phyloP scores from a whole-genome alignment of 2,329 filamentous ascomycete genomes.

The Monilinia vaccinii-corymbosi region DNA sequence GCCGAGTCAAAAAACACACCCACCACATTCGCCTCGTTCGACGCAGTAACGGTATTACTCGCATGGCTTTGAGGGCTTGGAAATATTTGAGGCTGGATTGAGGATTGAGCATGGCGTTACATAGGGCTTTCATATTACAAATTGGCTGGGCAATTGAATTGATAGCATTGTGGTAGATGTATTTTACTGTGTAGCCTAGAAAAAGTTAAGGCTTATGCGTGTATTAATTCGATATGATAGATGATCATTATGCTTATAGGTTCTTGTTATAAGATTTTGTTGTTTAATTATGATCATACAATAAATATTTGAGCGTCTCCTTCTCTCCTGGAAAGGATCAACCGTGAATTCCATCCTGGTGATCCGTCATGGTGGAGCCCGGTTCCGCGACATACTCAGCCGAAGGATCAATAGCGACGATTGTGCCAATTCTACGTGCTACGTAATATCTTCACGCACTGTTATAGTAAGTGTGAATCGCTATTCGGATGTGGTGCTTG shows the following conservation, averaged over 20 bases:
- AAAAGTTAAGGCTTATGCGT: neutral
- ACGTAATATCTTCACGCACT: too few species aligned
- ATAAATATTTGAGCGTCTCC: neutral
- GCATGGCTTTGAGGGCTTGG: neutral
- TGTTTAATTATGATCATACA: neutral
- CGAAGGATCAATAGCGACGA: too few species aligned
- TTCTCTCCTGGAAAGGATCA: neutral
- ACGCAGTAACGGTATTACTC: neutral
- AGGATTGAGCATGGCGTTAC: neutral
- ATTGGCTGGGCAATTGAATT: constrained; percentile 1
- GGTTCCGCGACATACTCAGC: too few species aligned
- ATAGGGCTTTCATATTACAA: neutral
- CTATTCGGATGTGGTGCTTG: too few species aligned
- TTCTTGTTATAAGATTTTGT: neutral
- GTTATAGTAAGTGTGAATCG: too few species aligned
- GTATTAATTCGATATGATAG: constrained; percentile 3
- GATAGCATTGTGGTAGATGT: constrained; percentile 1
- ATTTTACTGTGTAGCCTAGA: neutral
- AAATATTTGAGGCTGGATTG: neutral
- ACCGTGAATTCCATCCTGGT: neutral
- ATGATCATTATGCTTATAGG: neutral
- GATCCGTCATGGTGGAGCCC: too few species aligned
- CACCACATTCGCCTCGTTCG: neutral
- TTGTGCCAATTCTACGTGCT: too few species aligned
- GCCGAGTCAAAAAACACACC: constrained; percentile 18